Percentiles rank a stretch among this genome's conserved stretches.
These are phyloP conservation scores for Chlorella ohadii DNA, from an alignment of 139 green algal genomes.

Conservation along the genomic window DNA sequence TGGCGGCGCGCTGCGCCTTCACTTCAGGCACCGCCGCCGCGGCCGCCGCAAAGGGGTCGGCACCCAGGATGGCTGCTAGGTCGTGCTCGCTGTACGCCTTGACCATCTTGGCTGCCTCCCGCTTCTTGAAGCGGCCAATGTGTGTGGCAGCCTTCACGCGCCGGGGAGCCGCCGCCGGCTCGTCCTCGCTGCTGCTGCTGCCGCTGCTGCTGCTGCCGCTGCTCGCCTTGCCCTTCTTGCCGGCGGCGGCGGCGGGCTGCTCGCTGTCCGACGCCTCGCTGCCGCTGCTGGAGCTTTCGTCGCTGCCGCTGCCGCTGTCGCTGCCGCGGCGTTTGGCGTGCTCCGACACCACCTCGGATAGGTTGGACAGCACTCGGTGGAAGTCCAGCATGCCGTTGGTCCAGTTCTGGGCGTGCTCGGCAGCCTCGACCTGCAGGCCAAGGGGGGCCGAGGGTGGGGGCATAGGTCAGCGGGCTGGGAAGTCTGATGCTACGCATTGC, in stretches of 20 bases:
- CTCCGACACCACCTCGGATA: constrained; percentile 70
- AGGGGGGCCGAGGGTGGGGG: background rate
- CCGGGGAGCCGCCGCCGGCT: background rate
- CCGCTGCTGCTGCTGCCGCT: background rate
- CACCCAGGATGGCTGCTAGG: constrained; percentile 83
- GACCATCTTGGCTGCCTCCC: constrained; percentile 76
- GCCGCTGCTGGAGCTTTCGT: constrained; percentile 28
- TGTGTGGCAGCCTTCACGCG: constrained; percentile 61
- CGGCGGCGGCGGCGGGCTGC: background rate
- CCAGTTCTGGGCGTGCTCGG: constrained; percentile 65
- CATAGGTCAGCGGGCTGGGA: background rate
- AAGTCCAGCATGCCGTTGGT: constrained; percentile 79
- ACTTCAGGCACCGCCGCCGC: constrained; percentile 30
- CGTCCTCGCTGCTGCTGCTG: constrained; percentile 1
- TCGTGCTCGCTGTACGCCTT: constrained; percentile 76
- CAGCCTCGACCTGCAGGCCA: constrained; percentile 57
- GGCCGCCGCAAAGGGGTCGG: constrained; percentile 43
- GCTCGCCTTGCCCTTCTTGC: constrained; percentile 24
- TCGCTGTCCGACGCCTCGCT: constrained; percentile 27
- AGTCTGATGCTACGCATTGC: too few relatives aligned
- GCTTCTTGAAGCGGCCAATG: constrained; percentile 70
- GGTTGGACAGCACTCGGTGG: constrained; percentile 69
- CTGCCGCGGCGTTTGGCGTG: constrained; percentile 29
- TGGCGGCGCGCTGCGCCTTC: background rate
- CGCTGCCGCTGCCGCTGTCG: constrained; percentile 17